Evolutionary conservation across 306 rosid genomes (phyloP).

Genomic region (Arachis hypogaea): DNA sequence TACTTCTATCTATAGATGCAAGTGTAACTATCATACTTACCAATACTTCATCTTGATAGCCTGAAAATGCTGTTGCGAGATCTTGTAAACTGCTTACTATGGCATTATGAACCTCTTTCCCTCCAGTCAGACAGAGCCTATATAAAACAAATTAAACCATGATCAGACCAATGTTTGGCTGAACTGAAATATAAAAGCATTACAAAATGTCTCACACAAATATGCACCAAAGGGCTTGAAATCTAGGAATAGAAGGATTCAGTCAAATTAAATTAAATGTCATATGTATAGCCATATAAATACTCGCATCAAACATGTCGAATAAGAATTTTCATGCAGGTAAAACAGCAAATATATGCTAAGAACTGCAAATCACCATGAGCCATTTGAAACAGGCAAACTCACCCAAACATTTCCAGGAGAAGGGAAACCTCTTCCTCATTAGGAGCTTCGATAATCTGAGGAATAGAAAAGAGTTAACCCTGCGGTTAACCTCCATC

Average conservation of each 20-base stretch:
- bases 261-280: slow-evolving; percentile 10
- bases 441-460: slow-evolving; percentile 90
- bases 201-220: background rate
- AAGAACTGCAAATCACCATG: slow-evolving; percentile 35
- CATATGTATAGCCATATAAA: slow-evolving; percentile 19
- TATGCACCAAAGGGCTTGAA: slow-evolving; percentile 26
- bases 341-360: slow-evolving; percentile 29
- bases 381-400: slow-evolving; percentile 34
- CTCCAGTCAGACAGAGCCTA: slow-evolving; percentile 91
- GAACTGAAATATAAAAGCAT: slow-evolving; percentile 19
- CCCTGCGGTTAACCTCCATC: slow-evolving; percentile 62
- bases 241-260: background rate
- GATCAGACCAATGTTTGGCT: slow-evolving; percentile 4
- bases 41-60: slow-evolving; percentile 95
- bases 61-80: slow-evolving; percentile 76
- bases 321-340: background rate
- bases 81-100: slow-evolving; percentile 94
- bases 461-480: slow-evolving; percentile 72
- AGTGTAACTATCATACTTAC: slow-evolving; percentile 48
- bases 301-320: background rate
- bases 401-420: slow-evolving; percentile 94
- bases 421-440: slow-evolving; percentile 97
- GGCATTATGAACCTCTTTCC: slow-evolving; percentile 94
- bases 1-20: background rate
- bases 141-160: slow-evolving; percentile 38